phyloP scores from a whole-genome alignment of 371 early-diverging fungal species.

The Mucor piriformis region DNA sequence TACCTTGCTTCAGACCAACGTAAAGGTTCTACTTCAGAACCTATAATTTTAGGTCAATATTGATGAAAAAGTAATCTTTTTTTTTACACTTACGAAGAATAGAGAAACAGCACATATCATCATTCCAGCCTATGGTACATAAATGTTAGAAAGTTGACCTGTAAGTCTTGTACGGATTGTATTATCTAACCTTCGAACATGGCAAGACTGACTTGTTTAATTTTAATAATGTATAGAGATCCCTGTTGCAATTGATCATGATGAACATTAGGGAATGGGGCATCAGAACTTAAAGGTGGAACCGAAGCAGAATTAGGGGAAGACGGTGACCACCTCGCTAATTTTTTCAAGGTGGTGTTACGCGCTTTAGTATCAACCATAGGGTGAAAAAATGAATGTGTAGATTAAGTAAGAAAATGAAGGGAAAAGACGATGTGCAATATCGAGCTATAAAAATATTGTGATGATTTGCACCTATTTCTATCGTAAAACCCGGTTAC shows the following conservation, averaged over 20 bases:
- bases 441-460: background rate
- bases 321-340: slow-evolving; percentile 30
- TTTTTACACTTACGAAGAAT: slow-evolving; percentile 35
- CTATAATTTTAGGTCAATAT: slow-evolving; percentile 9
- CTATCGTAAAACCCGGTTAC: background rate
- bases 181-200: slow-evolving; percentile 44
- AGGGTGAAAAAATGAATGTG: background rate
- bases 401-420: background rate
- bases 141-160: background rate
- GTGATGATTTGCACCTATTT: background rate
- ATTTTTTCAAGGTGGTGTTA: slow-evolving; percentile 21
- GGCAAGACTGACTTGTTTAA: slow-evolving; percentile 44
- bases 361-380: slow-evolving; percentile 25
- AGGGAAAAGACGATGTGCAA: background rate
- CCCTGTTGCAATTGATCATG: slow-evolving; percentile 48
- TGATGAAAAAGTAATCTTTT: background rate
- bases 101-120: slow-evolving; percentile 54
- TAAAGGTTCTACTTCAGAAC: slow-evolving; percentile 42
- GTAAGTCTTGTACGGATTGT: background rate
- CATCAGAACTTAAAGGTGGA: slow-evolving; percentile 17
- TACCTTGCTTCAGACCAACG: slow-evolving; percentile 53
- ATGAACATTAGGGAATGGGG: slow-evolving; percentile 29
- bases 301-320: background rate
- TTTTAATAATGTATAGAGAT: slow-evolving; percentile 42
- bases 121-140: slow-evolving; percentile 41